A percentile compares a stretch with the other conserved stretches of the same genome.
Evolutionary conservation across 306 rosid species (phyloP).

Genomic region (Quercus variabilis): DNA sequence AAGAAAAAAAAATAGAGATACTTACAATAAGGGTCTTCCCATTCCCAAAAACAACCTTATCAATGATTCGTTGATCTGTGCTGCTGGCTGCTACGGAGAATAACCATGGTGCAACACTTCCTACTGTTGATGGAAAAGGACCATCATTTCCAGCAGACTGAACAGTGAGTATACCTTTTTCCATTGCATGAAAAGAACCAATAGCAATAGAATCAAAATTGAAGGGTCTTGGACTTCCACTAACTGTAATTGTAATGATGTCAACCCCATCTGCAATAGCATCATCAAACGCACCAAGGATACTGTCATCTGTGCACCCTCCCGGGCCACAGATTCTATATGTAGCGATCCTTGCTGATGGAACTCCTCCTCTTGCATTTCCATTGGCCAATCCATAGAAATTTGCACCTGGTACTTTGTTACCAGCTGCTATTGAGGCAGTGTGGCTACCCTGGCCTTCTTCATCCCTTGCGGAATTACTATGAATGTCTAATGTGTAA

Average conservation of each 20-base stretch:
- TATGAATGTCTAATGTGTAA: not conserved
- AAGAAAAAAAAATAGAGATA: not conserved
- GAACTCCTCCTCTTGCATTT: constrained; percentile 20
- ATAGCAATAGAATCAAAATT: constrained; percentile 1
- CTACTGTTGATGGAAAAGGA: not conserved
- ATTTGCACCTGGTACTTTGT: not conserved
- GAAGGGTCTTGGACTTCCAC: not conserved
- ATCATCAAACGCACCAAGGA: constrained; percentile 41
- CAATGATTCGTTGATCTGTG: constrained; percentile 2
- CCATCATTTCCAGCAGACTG: constrained; percentile 34
- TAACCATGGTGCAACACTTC: constrained; percentile 26
- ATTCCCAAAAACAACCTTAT: constrained; percentile 22
- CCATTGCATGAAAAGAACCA: constrained; percentile 44
- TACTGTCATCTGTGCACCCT: not conserved
- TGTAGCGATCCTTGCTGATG: constrained; percentile 23
- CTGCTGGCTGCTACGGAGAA: constrained; percentile 19
- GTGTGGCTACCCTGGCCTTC: constrained; percentile 30
- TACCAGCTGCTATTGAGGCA: constrained; percentile 25
- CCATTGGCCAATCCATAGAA: constrained; percentile 17
- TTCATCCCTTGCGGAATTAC: constrained; percentile 1
- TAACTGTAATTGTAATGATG: constrained; percentile 21
- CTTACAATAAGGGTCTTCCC: not conserved
- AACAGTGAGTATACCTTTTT: constrained; percentile 31
- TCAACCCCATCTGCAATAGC: constrained; percentile 48
- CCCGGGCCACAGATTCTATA: not conserved